Base-by-base conservation (phyloP, 345 rosid species). In the Eucalyptus sideroxylon region DNA sequence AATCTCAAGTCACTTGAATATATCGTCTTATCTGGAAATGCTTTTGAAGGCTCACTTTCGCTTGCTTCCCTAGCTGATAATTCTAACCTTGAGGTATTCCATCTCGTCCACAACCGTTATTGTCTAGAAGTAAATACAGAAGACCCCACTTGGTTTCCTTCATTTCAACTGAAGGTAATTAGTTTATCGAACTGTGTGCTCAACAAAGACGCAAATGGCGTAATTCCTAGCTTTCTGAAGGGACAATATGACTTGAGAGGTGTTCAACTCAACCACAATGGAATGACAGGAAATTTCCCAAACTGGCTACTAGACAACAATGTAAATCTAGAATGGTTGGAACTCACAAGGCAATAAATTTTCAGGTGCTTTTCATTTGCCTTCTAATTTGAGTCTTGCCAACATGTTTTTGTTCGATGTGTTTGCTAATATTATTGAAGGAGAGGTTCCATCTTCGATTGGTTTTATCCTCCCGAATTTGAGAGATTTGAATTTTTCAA, bases 61-160 rank as follows among this genome's bases (percentile, higher is more conserved):
- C n/a, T 59, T 24, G 7, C n/a, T 59, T 59, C 65, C 65, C 2
- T 59, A 3, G 65, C 65, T 24, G 1, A 59, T 24, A 59, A 59
- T 26, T 59, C 65, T 59, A 26, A 26, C 30, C 65, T 26, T 59
- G 65, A 59, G n/a, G n/a, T 59, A 59, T 59, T 59, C 65, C 65
- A 59, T 2, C 65, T 59, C n/a, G 0, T 26, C 6, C 1, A 59
- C 30, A 59, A 59, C 2, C 4, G 1, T 24, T 10, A 24, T 26
- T 2, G 2, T 26, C 2, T 59, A 0, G 65, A 59, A 59, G 65
- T 59, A 59, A 26, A 10, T 59, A 24, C 15, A 26, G n/a, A 59
- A 59, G n/a, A 59, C 65, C 65, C 4, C 65, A 11, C 30, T 59
- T 5, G n/a, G 65, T 59, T 26, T 59, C 65, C 65, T 59, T 5